Base-by-base conservation (phyloP, 2,329 filamentous ascomycete genomes). In the Cladobotryum protrusum region DNA sequence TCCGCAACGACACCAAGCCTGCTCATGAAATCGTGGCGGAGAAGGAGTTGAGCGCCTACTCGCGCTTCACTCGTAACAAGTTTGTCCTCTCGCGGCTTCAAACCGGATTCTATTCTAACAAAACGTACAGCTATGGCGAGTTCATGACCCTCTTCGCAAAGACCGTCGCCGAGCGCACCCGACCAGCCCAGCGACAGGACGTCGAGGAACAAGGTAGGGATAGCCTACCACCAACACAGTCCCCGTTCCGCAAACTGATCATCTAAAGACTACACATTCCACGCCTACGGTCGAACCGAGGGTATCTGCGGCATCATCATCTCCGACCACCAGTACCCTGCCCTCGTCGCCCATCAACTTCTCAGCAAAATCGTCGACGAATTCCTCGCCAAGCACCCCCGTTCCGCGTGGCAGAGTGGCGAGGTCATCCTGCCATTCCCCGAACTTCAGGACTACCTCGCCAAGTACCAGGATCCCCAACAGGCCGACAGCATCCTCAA, bases 401-500 rank as follows among this genome's bases (percentile, higher is more conserved):
- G 81, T 52, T 81, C 82, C 45, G 72, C 82, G 40, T 93, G 84
- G 77, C 74, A 77, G 15, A 76, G 72, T 61, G 67, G 77, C 63
- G 74, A 61, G 59, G 74, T 72, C 50, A 72, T 70, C 48, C 71
- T 88, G 47, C 64, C 75, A 17, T 85, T 90, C 66, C 86, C 87
- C 40, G 79, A 86, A 65, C 77, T 97, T 49, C 85, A 88, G 67
- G 86, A 89, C 39, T 95, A 95, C 70, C 66, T 82, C 43, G 63
- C 63, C 62, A 77, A 77, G 62, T 95, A 90, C 72, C 88, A 96
- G 73, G 87, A 96, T 67, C 90, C 92, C 12, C 77, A 84, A 63
- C 81, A 95, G 72, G 91, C 89, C 58, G 90, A 95, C 72, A 92
- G 85, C 70, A 95, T 97, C 66, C 82, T 89, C 76, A 91, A 89